Evolutionary conservation across 2,329 filamentous ascomycete species (phyloP), one percentile per base, ranked within the genome.

Genomic region (Botryotinia convoluta): DNA sequence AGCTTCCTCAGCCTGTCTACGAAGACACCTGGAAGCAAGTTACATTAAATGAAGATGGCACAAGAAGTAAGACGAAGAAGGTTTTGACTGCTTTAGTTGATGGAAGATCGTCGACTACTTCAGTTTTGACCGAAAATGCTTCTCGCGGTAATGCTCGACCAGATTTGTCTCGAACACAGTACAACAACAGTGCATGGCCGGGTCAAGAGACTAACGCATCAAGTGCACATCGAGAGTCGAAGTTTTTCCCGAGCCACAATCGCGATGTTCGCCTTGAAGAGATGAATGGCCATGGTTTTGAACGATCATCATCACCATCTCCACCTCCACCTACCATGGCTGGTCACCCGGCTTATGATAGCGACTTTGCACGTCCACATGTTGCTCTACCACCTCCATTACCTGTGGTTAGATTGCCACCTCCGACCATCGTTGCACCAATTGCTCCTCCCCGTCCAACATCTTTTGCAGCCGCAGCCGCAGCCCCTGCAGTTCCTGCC

Each of bases 331-430:
- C 91, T 0, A 90, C 89, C 32, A 89, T 89, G 82, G 87, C 88
- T 75, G 90, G 87, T 16, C 92, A 95, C 78, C 92, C 92, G 9
- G 92, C 87, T 2, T 93, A 92, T 76, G 89, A 91, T 77, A 91
- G 92, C 44, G 88, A 93, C 77, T 84, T 84, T 1, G 83, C 83
- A 48, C 89, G 87, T 74, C 92, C 93, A 5, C 87, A 91, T 73
- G 92, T 95, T 12, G 90, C 88, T 51, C 83, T 95, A 14, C 93
- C 93, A 0, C 88, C 85, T 54, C 89, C 90, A 12, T 87, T 91
- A 72, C 93, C 93, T 45, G 88, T 94, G 39, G 95, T 98, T 20
- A 94, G 91, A 80, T 87, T 98, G 6, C 95, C 93, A 12, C 80
- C 84, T 37, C 83, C 84, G 29, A 81, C 83, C 67, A 79, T 84